Evolutionary conservation across 306 rosid species (phyloP).

Genomic region (Quercus glauca): DNA sequence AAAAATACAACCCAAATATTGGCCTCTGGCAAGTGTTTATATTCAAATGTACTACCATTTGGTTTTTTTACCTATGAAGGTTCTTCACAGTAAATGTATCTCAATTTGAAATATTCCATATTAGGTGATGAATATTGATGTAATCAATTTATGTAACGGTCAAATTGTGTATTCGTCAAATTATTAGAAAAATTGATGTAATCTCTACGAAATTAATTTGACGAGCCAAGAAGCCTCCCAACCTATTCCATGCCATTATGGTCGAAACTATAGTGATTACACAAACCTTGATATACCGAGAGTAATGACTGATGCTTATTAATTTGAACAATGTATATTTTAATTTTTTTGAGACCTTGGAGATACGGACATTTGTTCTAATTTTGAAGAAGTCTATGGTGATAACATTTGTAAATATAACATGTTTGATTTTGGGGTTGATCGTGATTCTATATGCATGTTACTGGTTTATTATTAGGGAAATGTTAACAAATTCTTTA

Average conservation of each 20-base stretch:
- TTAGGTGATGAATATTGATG: not conserved
- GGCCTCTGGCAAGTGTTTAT: not conserved
- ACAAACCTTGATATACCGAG: not conserved
- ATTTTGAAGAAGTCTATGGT: not conserved
- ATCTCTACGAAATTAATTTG: not conserved
- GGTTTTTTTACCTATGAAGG: not conserved
- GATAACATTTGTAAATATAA: not conserved
- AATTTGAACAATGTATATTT: not conserved
- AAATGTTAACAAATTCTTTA: too few species aligned
- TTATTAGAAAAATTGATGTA: not conserved
- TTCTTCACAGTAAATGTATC: not conserved
- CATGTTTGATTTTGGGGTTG: slow-evolving; percentile 19
- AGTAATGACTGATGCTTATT: not conserved
- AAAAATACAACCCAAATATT: slow-evolving; percentile 1
- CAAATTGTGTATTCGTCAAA: not conserved
- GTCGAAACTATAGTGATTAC: not conserved
- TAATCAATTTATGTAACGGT: too few species aligned
- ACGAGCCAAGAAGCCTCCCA: not conserved
- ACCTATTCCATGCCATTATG: not conserved
- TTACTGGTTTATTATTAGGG: not conserved
- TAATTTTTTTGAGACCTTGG: not conserved
- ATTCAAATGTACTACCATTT: not conserved
- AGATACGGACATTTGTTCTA: not conserved
- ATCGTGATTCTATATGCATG: not conserved
- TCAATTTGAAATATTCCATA: not conserved